A percentile compares a stretch with the other conserved stretches of the same genome.
phyloP scores from a whole-genome alignment of 768 basidiomycete genomes.

The Dendrothele bispora region DNA sequence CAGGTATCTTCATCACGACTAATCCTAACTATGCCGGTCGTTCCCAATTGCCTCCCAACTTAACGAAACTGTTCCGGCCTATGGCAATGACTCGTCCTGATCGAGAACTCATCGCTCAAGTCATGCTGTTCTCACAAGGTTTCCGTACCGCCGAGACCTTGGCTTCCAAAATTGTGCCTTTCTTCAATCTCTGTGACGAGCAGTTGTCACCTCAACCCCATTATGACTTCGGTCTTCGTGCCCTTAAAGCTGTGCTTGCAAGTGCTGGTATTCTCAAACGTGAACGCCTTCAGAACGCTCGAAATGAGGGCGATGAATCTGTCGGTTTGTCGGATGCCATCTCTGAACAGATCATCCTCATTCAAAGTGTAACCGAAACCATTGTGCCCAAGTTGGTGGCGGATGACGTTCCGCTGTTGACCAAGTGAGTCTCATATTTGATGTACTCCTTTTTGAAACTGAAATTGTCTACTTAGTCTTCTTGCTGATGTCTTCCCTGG shows the following conservation, averaged over 20 bases:
- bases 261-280: conserved; percentile 98
- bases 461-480: conserved; percentile 48
- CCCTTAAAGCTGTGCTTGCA: conserved; percentile 92
- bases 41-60: conserved; percentile 82
- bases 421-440: conserved; percentile 61
- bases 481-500: conserved; percentile 98
- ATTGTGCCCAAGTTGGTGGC: conserved; percentile 98
- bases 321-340: conserved; percentile 65
- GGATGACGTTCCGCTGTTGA: conserved; percentile 92
- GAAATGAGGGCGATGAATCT: conserved; percentile 43
- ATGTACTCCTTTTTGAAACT: neutral
- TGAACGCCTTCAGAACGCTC: conserved; percentile 64
- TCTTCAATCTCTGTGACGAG: conserved; percentile 98
- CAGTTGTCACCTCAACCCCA: conserved; percentile 97
- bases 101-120: conserved; percentile 97
- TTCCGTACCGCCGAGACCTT: conserved; percentile 97
- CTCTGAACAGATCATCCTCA: conserved; percentile 94
- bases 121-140: conserved; percentile 99
- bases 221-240: conserved; percentile 98
- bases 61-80: conserved; percentile 94
- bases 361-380: conserved; percentile 97
- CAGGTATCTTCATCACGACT: conserved; percentile 97
- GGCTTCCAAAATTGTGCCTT: conserved; percentile 98
- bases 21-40: conserved; percentile 99
- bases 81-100: conserved; percentile 99